A percentile compares a stretch with the other conserved stretches of the same genome.
Conservation (phyloP, 495 filamentous ascomycete species). For the Echria macrotheca region DNA sequence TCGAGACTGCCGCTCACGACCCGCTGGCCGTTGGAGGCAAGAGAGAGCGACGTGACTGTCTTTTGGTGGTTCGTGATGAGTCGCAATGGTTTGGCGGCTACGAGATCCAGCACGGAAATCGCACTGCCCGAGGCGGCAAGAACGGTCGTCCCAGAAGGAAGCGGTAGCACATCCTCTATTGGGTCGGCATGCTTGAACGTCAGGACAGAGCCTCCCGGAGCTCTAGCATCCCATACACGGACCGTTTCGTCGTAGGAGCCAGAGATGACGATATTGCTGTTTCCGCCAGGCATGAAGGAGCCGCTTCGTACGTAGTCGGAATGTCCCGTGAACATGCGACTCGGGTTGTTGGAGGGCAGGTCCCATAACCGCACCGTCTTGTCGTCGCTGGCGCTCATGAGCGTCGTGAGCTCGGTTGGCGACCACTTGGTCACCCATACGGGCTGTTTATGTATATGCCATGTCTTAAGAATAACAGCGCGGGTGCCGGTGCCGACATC, state of each 20-base stretch:
- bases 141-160: slow-evolving; percentile 79
- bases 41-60: slow-evolving; percentile 77
- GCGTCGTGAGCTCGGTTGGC: slow-evolving; percentile 73
- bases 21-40: slow-evolving; percentile 71
- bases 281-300: slow-evolving; percentile 75
- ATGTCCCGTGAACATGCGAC: slow-evolving; percentile 78
- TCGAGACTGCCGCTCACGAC: slow-evolving; percentile 85
- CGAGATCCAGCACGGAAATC: slow-evolving; percentile 89
- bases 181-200: slow-evolving; percentile 87
- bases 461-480: slow-evolving; percentile 90
- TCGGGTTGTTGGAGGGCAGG: slow-evolving; percentile 69
- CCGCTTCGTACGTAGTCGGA: slow-evolving; percentile 86
- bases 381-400: slow-evolving; percentile 85
- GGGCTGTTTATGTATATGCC: slow-evolving; percentile 91
- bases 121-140: slow-evolving; percentile 80
- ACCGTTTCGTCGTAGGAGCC: slow-evolving; percentile 95
- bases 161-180: slow-evolving; percentile 78
- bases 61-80: slow-evolving; percentile 94
- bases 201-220: slow-evolving; percentile 64
- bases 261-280: slow-evolving; percentile 69
- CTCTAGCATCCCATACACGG: slow-evolving; percentile 84
- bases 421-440: slow-evolving; percentile 89
- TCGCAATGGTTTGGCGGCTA: slow-evolving; percentile 81
- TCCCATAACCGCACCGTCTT: slow-evolving; percentile 92
- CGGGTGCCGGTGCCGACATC: slow-evolving; percentile 58